Conservation (phyloP, 345 rosid genomes). For the Acer saccharum region DNA sequence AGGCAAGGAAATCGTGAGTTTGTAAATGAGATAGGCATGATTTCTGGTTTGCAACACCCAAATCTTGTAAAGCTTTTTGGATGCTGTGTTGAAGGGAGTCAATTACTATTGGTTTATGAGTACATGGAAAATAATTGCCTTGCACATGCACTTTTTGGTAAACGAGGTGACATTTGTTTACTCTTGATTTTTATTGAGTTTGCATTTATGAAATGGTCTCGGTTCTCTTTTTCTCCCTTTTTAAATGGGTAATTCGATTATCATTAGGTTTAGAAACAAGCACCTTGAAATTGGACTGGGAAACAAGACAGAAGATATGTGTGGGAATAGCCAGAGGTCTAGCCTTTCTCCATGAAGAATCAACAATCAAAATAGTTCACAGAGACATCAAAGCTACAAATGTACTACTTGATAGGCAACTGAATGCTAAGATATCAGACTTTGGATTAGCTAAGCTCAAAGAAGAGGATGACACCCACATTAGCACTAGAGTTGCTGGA, state of each 20-base stretch:
- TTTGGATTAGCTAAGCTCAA: slow-evolving; percentile 63
- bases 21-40: slow-evolving; percentile 45
- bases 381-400: slow-evolving; percentile 66
- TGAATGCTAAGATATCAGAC: slow-evolving; percentile 63
- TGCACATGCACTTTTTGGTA: slow-evolving; percentile 49
- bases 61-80: slow-evolving; percentile 40
- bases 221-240: neutral
- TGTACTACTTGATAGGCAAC: slow-evolving; percentile 49
- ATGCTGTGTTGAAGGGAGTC: slow-evolving; percentile 34
- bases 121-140: slow-evolving; percentile 74
- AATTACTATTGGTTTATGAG: slow-evolving; percentile 54
- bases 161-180: slow-evolving; percentile 17
- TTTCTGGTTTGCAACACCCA: slow-evolving; percentile 36
- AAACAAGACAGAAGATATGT: slow-evolving; percentile 47
- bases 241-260: neutral
- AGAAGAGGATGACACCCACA: slow-evolving; percentile 49
- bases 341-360: slow-evolving; percentile 61
- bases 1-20: slow-evolving; percentile 76
- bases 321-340: slow-evolving; percentile 65
- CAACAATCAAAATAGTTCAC: slow-evolving; percentile 53
- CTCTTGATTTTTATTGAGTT: neutral
- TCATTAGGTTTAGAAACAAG: slow-evolving; percentile 26
- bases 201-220: neutral
- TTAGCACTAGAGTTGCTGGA: slow-evolving; percentile 66
- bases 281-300: slow-evolving; percentile 46